Conservation (phyloP, 2,329 filamentous ascomycete species). For the Seiridium cupressi region DNA sequence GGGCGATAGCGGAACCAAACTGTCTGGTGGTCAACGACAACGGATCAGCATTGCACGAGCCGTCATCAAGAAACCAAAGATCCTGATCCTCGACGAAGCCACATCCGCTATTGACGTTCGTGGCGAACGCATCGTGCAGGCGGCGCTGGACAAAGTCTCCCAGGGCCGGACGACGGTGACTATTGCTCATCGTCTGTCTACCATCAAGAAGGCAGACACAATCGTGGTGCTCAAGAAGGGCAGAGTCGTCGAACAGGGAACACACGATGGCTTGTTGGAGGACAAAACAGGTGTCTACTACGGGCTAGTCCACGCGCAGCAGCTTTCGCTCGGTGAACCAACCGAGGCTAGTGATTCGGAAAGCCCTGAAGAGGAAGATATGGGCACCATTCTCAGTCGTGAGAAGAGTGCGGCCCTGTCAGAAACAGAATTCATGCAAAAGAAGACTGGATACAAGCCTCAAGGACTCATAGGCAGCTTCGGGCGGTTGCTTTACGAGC, state of each 20-base stretch:
- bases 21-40: constrained; percentile 85
- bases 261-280: constrained; percentile 67
- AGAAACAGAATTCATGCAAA: constrained; percentile 21
- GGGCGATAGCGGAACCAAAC: constrained; percentile 73
- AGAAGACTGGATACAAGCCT: constrained; percentile 28
- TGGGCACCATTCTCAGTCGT: constrained; percentile 35
- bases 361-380: constrained; percentile 36
- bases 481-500: constrained; percentile 55
- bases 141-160: constrained; percentile 60
- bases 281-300: constrained; percentile 63
- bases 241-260: constrained; percentile 69
- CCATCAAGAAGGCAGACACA: constrained; percentile 73
- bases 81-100: constrained; percentile 75
- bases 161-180: constrained; percentile 67
- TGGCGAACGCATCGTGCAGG: constrained; percentile 60
- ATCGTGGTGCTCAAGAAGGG: constrained; percentile 77
- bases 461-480: constrained; percentile 51
- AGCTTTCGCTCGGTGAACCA: constrained; percentile 52
- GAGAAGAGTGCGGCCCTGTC: constrained; percentile 45
- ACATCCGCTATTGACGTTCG: constrained; percentile 63
- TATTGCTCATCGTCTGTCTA: constrained; percentile 73
- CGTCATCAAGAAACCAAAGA: constrained; percentile 69
- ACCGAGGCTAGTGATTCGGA: constrained; percentile 34
- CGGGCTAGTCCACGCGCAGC: constrained; percentile 63
- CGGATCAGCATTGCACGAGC: constrained; percentile 75